These are phyloP conservation scores for Globisporangium ultimum DNA, from an alignment of 352 stramenopile genomes.

Conservation along the genomic window DNA sequence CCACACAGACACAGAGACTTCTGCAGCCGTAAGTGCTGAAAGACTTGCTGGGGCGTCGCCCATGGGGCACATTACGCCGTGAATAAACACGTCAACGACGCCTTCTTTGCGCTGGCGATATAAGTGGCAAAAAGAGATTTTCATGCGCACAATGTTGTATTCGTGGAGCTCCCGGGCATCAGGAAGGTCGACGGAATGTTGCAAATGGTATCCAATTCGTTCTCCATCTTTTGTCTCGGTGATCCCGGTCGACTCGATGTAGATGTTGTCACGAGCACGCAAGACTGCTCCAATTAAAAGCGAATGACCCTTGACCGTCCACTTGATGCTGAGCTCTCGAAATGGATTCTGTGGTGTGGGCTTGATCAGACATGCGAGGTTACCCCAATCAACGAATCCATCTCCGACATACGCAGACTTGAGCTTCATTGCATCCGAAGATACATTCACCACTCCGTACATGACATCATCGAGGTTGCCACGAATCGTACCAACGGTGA, in stretches of 20 bases:
- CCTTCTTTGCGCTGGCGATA: conserved; percentile 46
- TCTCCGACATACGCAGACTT: conserved; percentile 51
- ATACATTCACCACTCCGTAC: conserved; percentile 12
- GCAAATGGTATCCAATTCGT: conserved; percentile 46
- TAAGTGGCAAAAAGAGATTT: conserved; percentile 45
- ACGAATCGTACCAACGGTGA: conserved; percentile 2
- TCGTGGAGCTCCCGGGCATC: conserved; percentile 29
- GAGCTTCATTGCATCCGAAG: conserved; percentile 46
- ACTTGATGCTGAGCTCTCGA: conserved; percentile 41
- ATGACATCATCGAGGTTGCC: conserved; percentile 12
- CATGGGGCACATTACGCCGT: conserved; percentile 5
- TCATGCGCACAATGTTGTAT: conserved; percentile 35
- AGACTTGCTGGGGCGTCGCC: conserved; percentile 1
- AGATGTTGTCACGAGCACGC: conserved; percentile 53
- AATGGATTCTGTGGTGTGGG: conserved; percentile 39
- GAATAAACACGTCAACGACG: conserved; percentile 40
- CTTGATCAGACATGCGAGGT: conserved; percentile 31
- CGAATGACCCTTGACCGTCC: conserved; percentile 41
- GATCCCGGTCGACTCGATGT: conserved; percentile 48
- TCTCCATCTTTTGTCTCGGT: conserved; percentile 31
- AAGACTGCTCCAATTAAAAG: conserved; percentile 32
- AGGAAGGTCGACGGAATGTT: conserved; percentile 59
- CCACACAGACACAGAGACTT: conserved; percentile 1
- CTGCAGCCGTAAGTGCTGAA: background rate
- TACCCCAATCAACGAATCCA: conserved; percentile 38